Conservation (phyloP, 78 protist genomes). For the Dictyostelium firmibasis region DNA sequence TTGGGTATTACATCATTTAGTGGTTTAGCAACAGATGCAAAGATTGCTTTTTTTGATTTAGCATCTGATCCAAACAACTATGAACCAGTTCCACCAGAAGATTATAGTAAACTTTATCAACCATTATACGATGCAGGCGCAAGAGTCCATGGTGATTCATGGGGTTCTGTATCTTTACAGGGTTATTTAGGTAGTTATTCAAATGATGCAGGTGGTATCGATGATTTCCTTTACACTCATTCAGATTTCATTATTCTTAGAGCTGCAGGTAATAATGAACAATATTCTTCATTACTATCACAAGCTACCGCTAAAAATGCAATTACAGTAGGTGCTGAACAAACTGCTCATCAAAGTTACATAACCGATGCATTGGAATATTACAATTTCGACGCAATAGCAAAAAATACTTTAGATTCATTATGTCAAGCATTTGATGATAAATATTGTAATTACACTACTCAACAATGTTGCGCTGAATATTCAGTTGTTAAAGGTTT, state of each 20-base stretch:
- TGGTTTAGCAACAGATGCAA: slow-evolving; percentile 60
- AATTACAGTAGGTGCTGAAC: slow-evolving; percentile 46
- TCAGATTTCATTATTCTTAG: slow-evolving; percentile 39
- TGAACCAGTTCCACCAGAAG: slow-evolving; percentile 18
- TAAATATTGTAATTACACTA: not conserved
- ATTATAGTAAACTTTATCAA: slow-evolving; percentile 3
- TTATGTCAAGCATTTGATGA: not conserved
- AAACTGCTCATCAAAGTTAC: not conserved
- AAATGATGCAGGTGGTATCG: not conserved
- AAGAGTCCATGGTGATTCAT: slow-evolving; percentile 73
- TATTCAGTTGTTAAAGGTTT: not conserved
- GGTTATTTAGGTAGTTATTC: slow-evolving; percentile 32
- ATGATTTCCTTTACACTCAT: slow-evolving; percentile 20
- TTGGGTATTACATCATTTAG: not conserved
- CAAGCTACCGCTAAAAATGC: slow-evolving; percentile 56
- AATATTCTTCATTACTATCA: slow-evolving; percentile 10
- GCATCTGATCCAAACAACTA: not conserved
- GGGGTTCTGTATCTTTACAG: slow-evolving; percentile 23
- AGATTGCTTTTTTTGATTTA: slow-evolving; percentile 52
- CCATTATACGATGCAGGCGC: slow-evolving; percentile 59
- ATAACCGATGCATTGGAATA: not conserved
- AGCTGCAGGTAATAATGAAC: slow-evolving; percentile 70
- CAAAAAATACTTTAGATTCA: not conserved
- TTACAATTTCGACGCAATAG: not conserved
- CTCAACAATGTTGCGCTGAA: slow-evolving; percentile 2